Percentiles rank a stretch among this genome's conserved stretches.
Conservation (phyloP, 805 yeast species). For the Barnettozyma sucrosica region DNA sequence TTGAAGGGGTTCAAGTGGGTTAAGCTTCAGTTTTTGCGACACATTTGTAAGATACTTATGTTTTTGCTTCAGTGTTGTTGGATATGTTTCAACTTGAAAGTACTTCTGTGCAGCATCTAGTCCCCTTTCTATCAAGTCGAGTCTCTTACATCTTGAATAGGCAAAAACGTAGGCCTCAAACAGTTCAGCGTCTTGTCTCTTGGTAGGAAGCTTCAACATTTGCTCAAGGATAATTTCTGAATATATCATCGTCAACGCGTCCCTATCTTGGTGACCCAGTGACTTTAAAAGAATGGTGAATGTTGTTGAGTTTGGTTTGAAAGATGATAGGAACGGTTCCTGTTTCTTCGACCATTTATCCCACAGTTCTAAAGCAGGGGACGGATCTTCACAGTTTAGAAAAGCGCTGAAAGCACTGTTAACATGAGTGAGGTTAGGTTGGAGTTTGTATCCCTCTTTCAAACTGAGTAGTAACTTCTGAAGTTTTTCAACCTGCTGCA, state of each 20-base stretch:
- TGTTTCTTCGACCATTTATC: constrained; percentile 25
- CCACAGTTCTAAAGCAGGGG: constrained; percentile 34
- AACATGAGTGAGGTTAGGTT: constrained; percentile 35
- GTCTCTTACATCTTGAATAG: constrained; percentile 13
- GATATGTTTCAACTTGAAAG: constrained; percentile 15
- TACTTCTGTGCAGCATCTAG: constrained; percentile 14
- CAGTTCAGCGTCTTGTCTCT: constrained; percentile 14
- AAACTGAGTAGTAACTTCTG: constrained; percentile 28
- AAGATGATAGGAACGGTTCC: constrained; percentile 14
- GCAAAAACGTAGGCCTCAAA: constrained; percentile 17
- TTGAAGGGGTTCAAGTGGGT: constrained; percentile 7
- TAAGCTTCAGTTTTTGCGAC: background rate
- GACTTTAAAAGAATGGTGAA: constrained; percentile 25
- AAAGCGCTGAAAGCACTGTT: constrained; percentile 43
- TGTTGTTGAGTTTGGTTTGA: constrained; percentile 31
- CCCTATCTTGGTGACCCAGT: constrained; percentile 13
- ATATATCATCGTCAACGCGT: constrained; percentile 5
- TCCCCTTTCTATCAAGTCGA: constrained; percentile 16
- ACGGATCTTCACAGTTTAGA: constrained; percentile 34
- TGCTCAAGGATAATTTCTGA: constrained; percentile 14
- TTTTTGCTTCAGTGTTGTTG: constrained; percentile 1
- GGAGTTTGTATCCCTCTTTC: constrained; percentile 22
- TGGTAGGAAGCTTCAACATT: constrained; percentile 10
- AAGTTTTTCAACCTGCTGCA: constrained; percentile 30
- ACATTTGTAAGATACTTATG: constrained; percentile 2